Evolutionary conservation across 306 rosid species (phyloP).

Genomic region (Cercis canadensis): DNA sequence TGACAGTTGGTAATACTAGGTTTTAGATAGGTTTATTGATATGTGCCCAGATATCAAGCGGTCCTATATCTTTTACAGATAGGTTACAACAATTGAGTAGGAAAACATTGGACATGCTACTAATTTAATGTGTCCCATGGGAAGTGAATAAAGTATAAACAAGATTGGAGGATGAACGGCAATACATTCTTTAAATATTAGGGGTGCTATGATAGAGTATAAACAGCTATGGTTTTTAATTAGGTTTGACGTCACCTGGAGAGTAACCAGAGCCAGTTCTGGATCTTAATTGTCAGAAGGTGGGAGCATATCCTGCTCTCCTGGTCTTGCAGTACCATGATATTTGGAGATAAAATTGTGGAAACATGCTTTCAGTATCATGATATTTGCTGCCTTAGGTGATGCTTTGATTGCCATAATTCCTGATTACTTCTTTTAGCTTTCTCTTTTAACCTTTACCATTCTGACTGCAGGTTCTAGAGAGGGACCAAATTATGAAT

Average conservation of each 20-base stretch:
- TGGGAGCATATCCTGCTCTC: neutral
- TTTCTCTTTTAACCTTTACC: conserved; percentile 7
- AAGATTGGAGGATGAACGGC: neutral
- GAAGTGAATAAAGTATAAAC: too few relatives aligned
- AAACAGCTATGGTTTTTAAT: neutral
- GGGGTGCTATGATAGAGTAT: neutral
- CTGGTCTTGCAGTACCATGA: neutral
- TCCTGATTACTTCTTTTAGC: neutral
- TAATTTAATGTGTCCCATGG: neutral
- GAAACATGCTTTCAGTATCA: conserved; percentile 20
- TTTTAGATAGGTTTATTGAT: neutral
- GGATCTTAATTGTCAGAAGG: neutral
- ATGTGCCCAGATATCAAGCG: neutral
- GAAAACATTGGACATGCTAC: conserved; percentile 2
- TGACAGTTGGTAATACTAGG: conserved; percentile 4
- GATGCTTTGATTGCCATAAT: conserved; percentile 27
- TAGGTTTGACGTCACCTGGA: neutral
- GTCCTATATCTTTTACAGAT: neutral
- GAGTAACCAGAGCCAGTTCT: neutral
- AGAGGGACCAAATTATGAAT: conserved; percentile 78
- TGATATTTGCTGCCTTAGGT: conserved; percentile 22
- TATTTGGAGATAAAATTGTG: conserved; percentile 23
- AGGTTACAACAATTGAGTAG: neutral
- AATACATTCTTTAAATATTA: neutral
- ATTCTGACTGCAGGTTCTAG: conserved; percentile 65